These are phyloP conservation scores for Paulownia fortunei DNA, from an alignment of 257 asterid species.

Conservation along the genomic window DNA sequence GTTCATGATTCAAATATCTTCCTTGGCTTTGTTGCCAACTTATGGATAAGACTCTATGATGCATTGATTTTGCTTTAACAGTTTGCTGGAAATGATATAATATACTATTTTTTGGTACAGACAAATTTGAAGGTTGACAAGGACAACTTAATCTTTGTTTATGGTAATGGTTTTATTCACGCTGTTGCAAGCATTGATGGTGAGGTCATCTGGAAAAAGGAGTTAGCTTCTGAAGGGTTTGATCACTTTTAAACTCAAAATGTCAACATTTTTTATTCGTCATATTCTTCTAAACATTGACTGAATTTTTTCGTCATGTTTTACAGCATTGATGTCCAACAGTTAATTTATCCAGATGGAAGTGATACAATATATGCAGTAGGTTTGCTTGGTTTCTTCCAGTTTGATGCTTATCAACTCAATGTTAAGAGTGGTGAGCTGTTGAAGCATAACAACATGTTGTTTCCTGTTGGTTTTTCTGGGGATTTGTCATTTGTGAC, in stretches of 20 bases:
- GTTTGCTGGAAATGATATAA: conserved; percentile 25
- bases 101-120: conserved; percentile 54
- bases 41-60: background rate
- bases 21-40: conserved; percentile 18
- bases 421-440: conserved; percentile 74
- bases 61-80: conserved; percentile 1
- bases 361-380: conserved; percentile 62
- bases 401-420: conserved; percentile 64
- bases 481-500: conserved; percentile 77
- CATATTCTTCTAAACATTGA: conserved; percentile 22
- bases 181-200: conserved; percentile 92
- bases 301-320: conserved; percentile 30
- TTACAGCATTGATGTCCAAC: conserved; percentile 74
- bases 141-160: conserved; percentile 70
- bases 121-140: conserved; percentile 65
- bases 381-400: conserved; percentile 65
- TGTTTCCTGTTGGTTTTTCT: conserved; percentile 70
- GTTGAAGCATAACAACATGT: conserved; percentile 57
- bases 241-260: conserved; percentile 33
- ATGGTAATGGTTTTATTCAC: conserved; percentile 78
- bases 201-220: conserved; percentile 87
- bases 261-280: conserved; percentile 19
- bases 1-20: background rate
- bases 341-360: conserved; percentile 74
- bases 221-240: conserved; percentile 77